Conservation (phyloP, 1,284 basidiomycete species). For the Ceratobasidium sp. region DNA sequence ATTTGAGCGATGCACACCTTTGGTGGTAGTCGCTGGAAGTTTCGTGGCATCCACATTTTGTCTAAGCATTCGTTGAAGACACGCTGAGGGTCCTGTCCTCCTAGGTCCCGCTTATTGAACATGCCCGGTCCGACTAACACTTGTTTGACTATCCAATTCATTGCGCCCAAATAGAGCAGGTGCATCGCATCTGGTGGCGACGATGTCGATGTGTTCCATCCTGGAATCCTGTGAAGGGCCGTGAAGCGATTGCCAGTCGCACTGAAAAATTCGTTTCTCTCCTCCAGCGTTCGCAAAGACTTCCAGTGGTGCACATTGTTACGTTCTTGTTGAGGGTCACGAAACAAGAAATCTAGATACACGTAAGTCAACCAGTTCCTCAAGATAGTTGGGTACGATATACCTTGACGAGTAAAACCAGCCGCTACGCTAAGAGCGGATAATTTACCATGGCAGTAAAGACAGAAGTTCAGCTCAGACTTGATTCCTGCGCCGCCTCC, state of each 20-base stretch:
- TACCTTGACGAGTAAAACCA: neutral
- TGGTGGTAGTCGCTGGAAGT: neutral
- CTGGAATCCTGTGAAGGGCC: neutral
- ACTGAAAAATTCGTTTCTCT: neutral
- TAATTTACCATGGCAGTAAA: neutral
- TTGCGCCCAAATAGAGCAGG: too few relatives aligned
- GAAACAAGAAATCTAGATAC: too few relatives aligned
- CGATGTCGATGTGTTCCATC: too few relatives aligned
- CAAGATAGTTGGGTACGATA: neutral
- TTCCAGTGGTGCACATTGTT: too few relatives aligned
- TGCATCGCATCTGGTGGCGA: too few relatives aligned
- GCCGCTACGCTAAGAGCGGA: neutral
- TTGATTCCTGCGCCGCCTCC: slow-evolving; percentile 6
- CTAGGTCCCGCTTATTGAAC: neutral
- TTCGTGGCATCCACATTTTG: slow-evolving; percentile 7
- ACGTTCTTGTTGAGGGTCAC: too few relatives aligned
- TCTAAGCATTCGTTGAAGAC: neutral
- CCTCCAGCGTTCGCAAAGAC: too few relatives aligned
- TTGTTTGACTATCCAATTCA: too few relatives aligned
- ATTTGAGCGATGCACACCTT: slow-evolving; percentile 20
- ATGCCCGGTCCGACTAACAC: neutral
- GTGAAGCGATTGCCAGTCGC: slow-evolving; percentile 21
- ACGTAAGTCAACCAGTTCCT: too few relatives aligned
- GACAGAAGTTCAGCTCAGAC: slow-evolving; percentile 6
- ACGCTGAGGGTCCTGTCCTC: neutral